phyloP scores from a whole-genome alignment of 2,329 filamentous ascomycete species.

The Thermoascus crustaceus region DNA sequence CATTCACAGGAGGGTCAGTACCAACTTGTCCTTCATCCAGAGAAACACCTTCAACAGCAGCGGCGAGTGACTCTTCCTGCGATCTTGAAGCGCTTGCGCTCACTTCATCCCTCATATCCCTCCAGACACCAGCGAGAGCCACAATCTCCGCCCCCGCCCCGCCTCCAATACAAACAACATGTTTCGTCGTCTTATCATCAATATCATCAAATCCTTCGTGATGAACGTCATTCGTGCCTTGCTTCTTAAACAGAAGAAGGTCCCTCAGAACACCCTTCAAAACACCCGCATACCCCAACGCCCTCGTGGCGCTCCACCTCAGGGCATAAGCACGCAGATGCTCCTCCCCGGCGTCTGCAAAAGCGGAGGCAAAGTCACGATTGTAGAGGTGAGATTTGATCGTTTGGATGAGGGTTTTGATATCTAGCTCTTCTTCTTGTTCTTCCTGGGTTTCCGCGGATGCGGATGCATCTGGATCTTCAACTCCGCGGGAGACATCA shows the following conservation, averaged over 20 bases:
- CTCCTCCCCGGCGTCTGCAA: slow-evolving; percentile 54
- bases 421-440: slow-evolving; percentile 16
- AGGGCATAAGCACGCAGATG: slow-evolving; percentile 76
- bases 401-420: slow-evolving; percentile 58
- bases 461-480: background rate
- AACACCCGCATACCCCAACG: slow-evolving; percentile 69
- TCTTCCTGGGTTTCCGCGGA: background rate
- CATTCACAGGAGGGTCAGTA: too few relatives aligned
- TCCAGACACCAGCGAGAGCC: slow-evolving; percentile 50
- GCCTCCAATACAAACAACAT: slow-evolving; percentile 53
- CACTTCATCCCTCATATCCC: slow-evolving; percentile 25
- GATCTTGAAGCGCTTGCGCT: background rate
- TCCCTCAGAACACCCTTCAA: slow-evolving; percentile 33
- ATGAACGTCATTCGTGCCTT: slow-evolving; percentile 6
- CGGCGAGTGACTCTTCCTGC: slow-evolving; percentile 4
- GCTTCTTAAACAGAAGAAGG: slow-evolving; percentile 6
- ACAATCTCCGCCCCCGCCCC: slow-evolving; percentile 61
- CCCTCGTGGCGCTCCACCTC: slow-evolving; percentile 81
- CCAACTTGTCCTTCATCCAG: slow-evolving; percentile 9
- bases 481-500: too few relatives aligned
- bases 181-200: slow-evolving; percentile 4
- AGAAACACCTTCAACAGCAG: slow-evolving; percentile 11
- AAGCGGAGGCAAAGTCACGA: slow-evolving; percentile 74
- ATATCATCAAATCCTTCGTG: slow-evolving; percentile 1
- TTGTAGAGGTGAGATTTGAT: slow-evolving; percentile 81